phyloP scores from a whole-genome alignment of 2,329 filamentous ascomycete species.

The Fusarium siculi region DNA sequence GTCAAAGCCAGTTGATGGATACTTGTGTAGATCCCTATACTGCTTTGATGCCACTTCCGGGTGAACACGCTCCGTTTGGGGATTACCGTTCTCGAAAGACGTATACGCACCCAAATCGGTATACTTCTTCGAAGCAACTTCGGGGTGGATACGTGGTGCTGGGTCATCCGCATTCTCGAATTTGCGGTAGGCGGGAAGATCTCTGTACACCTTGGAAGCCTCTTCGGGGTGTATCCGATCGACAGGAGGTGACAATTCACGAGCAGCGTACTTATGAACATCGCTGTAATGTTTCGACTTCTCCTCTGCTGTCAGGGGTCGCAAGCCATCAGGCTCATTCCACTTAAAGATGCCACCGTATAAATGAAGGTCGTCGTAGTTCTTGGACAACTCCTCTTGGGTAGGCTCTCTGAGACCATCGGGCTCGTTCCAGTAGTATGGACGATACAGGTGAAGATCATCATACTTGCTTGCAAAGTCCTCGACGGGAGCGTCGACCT shows the following conservation, averaged over 20 bases:
- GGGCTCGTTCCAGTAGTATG: constrained; percentile 52
- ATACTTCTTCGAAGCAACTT: constrained; percentile 53
- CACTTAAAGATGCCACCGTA: constrained; percentile 49
- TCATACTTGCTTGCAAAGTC: constrained; percentile 50
- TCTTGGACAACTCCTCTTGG: constrained; percentile 49
- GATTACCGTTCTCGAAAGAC: constrained; percentile 41
- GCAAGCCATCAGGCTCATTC: constrained; percentile 52
- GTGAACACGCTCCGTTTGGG: constrained; percentile 38
- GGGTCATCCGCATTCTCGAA: constrained; percentile 44
- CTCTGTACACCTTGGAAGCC: constrained; percentile 46
- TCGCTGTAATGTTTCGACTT: constrained; percentile 54
- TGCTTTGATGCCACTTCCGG: constrained; percentile 48
- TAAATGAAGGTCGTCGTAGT: constrained; percentile 53
- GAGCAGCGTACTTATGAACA: constrained; percentile 48
- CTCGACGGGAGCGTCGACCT: constrained; percentile 46
- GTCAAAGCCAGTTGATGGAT: constrained; percentile 47
- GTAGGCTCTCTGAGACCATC: constrained; percentile 52
- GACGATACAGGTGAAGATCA: constrained; percentile 55
- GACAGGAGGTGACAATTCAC: constrained; percentile 29
- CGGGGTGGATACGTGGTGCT: constrained; percentile 43
- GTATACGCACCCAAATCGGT: constrained; percentile 50
- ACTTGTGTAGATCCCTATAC: constrained; percentile 49
- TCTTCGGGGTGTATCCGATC: constrained; percentile 43
- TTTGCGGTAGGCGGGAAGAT: constrained; percentile 41
- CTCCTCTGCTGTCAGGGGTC: constrained; percentile 48